These are phyloP conservation scores for Podila verticillata DNA, from an alignment of 192 early-diverging fungal species.

Conservation along the genomic window DNA sequence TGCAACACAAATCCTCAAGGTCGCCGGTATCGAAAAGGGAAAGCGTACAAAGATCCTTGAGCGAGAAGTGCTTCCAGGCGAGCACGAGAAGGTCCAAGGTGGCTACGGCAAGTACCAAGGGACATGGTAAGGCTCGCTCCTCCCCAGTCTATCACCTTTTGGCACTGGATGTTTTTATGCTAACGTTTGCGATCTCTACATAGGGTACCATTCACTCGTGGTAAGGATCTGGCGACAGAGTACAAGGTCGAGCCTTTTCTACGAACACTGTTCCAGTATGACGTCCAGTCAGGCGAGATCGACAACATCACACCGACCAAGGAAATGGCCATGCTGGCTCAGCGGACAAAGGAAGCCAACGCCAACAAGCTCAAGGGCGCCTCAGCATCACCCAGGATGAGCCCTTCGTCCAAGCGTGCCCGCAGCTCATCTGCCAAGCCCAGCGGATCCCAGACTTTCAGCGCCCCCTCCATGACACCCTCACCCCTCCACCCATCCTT, in stretches of 20 bases:
- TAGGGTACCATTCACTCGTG: conserved; percentile 89
- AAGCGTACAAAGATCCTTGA: conserved; percentile 90
- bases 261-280: conserved; percentile 83
- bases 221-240: conserved; percentile 83
- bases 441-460: conserved; percentile 15
- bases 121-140: conserved; percentile 68
- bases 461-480: conserved; percentile 31
- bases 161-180: not conserved
- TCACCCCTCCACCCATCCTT: conserved; percentile 37
- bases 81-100: conserved; percentile 95
- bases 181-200: not conserved
- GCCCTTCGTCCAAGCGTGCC: conserved; percentile 20
- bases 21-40: conserved; percentile 88
- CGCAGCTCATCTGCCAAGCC: conserved; percentile 36
- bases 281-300: conserved; percentile 63
- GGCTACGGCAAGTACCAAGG: conserved; percentile 97
- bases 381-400: conserved; percentile 20
- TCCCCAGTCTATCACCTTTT: not conserved
- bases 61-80: conserved; percentile 79
- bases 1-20: conserved; percentile 94
- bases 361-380: conserved; percentile 7
- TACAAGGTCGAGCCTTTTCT: conserved; percentile 80
- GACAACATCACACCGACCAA: conserved; percentile 56
- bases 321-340: conserved; percentile 50
- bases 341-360: conserved; percentile 8